Conservation (phyloP, 2,329 filamentous ascomycete species). For the Pestalotiopsis sp. region DNA sequence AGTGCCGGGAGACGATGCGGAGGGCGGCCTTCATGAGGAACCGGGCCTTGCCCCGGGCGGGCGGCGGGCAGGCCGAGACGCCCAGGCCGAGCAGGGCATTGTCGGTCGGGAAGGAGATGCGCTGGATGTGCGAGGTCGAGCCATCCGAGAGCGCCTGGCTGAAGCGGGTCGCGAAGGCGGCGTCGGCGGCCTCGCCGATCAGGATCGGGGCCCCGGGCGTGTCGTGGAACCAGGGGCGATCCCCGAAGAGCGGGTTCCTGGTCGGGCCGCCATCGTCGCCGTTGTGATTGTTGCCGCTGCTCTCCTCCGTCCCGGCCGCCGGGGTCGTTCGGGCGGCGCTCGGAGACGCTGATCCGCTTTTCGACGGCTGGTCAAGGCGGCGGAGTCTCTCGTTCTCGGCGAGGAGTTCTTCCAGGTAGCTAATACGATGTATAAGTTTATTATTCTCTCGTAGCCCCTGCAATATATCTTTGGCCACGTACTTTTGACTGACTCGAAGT, state of each 20-base stretch:
- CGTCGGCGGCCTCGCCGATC: slow-evolving; percentile 39
- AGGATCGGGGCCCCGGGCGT: slow-evolving; percentile 36
- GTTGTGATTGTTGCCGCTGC: neutral
- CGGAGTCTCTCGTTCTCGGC: slow-evolving; percentile 36
- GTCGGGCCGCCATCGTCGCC: slow-evolving; percentile 9
- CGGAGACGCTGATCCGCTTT: neutral
- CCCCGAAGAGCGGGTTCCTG: slow-evolving; percentile 22
- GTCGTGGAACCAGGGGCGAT: slow-evolving; percentile 38
- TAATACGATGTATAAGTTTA: slow-evolving; percentile 12
- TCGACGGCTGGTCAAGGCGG: slow-evolving; percentile 9
- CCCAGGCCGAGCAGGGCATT: slow-evolving; percentile 30
- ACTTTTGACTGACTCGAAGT: slow-evolving; percentile 38
- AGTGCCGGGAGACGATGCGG: slow-evolving; percentile 41
- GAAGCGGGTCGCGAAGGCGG: slow-evolving; percentile 39
- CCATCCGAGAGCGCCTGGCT: slow-evolving; percentile 36
- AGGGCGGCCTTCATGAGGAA: slow-evolving; percentile 44
- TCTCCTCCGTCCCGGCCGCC: neutral
- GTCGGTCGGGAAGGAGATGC: slow-evolving; percentile 37
- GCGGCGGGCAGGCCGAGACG: slow-evolving; percentile 38
- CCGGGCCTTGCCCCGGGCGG: slow-evolving; percentile 38
- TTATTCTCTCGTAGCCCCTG: too few species aligned
- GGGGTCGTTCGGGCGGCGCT: neutral
- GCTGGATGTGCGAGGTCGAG: slow-evolving; percentile 33
- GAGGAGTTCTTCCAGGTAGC: slow-evolving; percentile 38
- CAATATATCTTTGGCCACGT: neutral